phyloP scores from a whole-genome alignment of 108 stramenopile species.

The Cylindrotheca closterium region DNA sequence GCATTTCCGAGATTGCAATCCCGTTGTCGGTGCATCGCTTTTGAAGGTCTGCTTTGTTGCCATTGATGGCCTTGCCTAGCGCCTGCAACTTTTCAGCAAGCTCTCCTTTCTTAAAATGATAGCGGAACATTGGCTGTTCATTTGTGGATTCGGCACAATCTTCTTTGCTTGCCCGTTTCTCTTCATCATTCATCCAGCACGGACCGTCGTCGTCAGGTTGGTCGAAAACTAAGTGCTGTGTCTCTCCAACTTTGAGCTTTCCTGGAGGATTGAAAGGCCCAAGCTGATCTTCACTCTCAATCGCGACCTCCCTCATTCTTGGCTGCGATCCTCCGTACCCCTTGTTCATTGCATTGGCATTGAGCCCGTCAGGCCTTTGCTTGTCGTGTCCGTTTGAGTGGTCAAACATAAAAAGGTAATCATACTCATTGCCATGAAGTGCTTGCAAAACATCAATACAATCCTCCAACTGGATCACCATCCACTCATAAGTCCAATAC shows the following conservation, averaged over 20 bases:
- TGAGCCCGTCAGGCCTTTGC: background rate
- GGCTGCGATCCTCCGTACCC: slow-evolving; percentile 10
- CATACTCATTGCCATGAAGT: slow-evolving; percentile 2
- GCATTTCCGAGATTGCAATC: background rate
- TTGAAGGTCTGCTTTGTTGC: background rate
- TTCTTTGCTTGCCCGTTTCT: background rate
- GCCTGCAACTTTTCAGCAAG: background rate
- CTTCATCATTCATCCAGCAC: slow-evolving; percentile 2
- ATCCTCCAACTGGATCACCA: slow-evolving; percentile 23
- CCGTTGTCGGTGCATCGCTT: background rate
- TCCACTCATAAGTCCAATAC: slow-evolving; percentile 13
- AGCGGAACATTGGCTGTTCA: background rate
- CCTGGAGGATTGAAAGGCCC: background rate
- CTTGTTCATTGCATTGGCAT: slow-evolving; percentile 2
- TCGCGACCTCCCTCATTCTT: background rate
- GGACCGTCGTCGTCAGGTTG: background rate
- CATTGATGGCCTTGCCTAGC: background rate
- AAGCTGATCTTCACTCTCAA: background rate
- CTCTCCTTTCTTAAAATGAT: background rate
- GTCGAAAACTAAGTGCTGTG: background rate
- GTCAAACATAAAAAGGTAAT: slow-evolving; percentile 3
- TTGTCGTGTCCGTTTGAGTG: background rate
- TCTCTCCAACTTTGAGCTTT: slow-evolving; percentile 5
- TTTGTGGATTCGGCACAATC: background rate
- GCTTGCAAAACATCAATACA: slow-evolving; percentile 10